phyloP scores from a whole-genome alignment of 2,329 filamentous ascomycete genomes.

The Talaromyces sp. region DNA sequence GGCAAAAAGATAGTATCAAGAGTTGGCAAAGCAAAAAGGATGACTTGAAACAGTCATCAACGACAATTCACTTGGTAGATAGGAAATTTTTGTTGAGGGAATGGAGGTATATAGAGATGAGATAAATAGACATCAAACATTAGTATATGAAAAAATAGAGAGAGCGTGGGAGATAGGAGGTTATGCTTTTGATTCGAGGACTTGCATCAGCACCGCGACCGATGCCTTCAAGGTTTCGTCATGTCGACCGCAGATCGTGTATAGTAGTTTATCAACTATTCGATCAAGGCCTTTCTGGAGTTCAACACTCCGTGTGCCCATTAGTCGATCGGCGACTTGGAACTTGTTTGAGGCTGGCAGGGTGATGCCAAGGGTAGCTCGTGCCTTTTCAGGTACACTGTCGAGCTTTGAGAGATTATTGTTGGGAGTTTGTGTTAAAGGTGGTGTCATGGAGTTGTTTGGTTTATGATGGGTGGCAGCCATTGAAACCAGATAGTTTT shows the following conservation, averaged over 20 bases:
- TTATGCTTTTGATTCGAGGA: constrained; percentile 29
- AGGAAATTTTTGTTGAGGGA: background rate
- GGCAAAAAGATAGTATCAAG: background rate
- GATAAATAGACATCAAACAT: background rate
- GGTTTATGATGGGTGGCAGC: constrained; percentile 21
- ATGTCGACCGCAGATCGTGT: constrained; percentile 29
- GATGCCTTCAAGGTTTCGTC: constrained; percentile 33
- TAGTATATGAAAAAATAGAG: background rate
- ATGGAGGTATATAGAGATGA: background rate
- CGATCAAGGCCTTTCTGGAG: constrained; percentile 27
- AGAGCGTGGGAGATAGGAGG: background rate
- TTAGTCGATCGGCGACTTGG: constrained; percentile 18
- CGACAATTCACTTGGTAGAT: background rate
- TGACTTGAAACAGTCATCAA: background rate
- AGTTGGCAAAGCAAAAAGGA: background rate
- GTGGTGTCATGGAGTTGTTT: constrained; percentile 15
- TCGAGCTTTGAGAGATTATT: constrained; percentile 22
- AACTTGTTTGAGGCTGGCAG: constrained; percentile 16
- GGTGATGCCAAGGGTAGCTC: constrained; percentile 28
- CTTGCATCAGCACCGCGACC: constrained; percentile 32
- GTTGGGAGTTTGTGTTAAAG: constrained; percentile 1
- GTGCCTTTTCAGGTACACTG: constrained; percentile 28
- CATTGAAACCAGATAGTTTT: constrained; percentile 32
- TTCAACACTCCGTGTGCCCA: constrained; percentile 25
- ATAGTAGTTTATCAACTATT: constrained; percentile 32